Evolutionary conservation across 2,329 filamentous ascomycete genomes (phyloP).

Genomic region (Fusarium sp.): DNA sequence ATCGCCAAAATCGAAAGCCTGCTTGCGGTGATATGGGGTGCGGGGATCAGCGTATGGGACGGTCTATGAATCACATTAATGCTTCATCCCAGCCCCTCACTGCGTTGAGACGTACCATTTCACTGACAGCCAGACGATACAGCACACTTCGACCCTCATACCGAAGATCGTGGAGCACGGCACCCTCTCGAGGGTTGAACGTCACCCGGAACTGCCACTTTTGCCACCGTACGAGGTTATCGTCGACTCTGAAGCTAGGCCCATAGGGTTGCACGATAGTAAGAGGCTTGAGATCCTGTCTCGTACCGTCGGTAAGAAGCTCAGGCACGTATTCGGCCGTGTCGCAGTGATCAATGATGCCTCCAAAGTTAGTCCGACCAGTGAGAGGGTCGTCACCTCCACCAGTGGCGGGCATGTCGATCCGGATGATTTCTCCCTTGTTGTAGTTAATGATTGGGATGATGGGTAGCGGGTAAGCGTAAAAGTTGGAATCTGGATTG

Average conservation of each 20-base stretch:
- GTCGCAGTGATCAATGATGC: constrained; percentile 45
- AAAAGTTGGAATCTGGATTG: constrained; percentile 64
- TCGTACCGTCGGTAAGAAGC: constrained; percentile 52
- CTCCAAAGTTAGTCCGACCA: constrained; percentile 25
- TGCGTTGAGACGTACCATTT: constrained; percentile 63
- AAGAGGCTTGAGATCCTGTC: constrained; percentile 68
- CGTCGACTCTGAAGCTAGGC: constrained; percentile 54
- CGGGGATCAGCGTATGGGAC: constrained; percentile 75
- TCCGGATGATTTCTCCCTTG: constrained; percentile 46
- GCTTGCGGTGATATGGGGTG: constrained; percentile 71
- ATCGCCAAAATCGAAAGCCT: constrained; percentile 77
- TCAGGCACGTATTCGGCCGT: constrained; percentile 55
- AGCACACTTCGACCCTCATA: constrained; percentile 74
- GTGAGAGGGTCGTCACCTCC: constrained; percentile 41
- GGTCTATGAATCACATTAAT: constrained; percentile 29
- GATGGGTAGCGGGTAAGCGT: constrained; percentile 64
- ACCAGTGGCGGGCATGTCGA: constrained; percentile 50
- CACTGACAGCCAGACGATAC: constrained; percentile 72
- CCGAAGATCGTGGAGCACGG: constrained; percentile 74
- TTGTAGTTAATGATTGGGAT: constrained; percentile 54
- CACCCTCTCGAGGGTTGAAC: constrained; percentile 77
- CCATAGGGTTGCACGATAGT: constrained; percentile 55
- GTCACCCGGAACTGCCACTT: constrained; percentile 76
- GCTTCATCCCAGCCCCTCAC: rapidly evolving
- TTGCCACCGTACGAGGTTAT: constrained; percentile 64